These are phyloP conservation scores for Colletotrichum viniferum DNA, from an alignment of 2,329 filamentous ascomycete species.

Conservation along the genomic window DNA sequence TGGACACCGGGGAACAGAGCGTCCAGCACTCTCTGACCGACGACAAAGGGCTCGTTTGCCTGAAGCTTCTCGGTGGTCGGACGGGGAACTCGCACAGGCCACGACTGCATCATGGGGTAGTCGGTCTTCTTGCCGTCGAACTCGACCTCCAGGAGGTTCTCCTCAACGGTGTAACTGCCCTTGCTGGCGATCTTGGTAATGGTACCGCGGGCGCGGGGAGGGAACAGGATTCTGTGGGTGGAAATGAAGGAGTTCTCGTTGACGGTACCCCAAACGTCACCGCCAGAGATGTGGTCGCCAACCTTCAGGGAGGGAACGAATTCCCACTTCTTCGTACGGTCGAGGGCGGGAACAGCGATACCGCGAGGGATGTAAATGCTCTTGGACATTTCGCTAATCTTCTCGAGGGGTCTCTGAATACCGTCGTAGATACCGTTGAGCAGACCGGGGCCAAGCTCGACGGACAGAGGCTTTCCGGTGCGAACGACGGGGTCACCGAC, in stretches of 20 bases:
- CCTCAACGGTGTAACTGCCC: conserved; percentile 91
- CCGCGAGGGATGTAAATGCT: conserved; percentile 98
- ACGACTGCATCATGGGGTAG: conserved; percentile 98
- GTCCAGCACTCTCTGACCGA: conserved; percentile 95
- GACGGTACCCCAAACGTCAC: conserved; percentile 93
- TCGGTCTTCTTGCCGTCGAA: conserved; percentile 96
- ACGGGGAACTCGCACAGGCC: conserved; percentile 95
- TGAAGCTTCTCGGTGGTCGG: conserved; percentile 91
- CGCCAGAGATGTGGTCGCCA: conserved; percentile 94
- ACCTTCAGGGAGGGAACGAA: conserved; percentile 92
- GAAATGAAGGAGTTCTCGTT: conserved; percentile 95
- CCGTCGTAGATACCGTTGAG: conserved; percentile 99
- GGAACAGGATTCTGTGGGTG: conserved; percentile 91
- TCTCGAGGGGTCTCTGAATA: conserved; percentile 92
- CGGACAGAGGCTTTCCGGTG: conserved; percentile 94
- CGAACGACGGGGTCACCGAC: conserved; percentile 91
- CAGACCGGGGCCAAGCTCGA: conserved; percentile 94
- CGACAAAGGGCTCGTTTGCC: conserved; percentile 88
- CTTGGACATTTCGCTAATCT: conserved; percentile 76
- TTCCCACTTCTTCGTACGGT: conserved; percentile 94
- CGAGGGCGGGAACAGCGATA: conserved; percentile 84
- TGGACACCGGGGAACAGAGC: conserved; percentile 95
- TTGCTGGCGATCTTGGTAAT: conserved; percentile 90
- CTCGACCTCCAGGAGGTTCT: conserved; percentile 94
- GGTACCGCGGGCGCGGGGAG: conserved; percentile 86